A percentile compares a stretch with the other conserved stretches of the same genome.
Evolutionary conservation across 805 yeast species (phyloP).

Genomic region (Cyberlindnera suaveolens): DNA sequence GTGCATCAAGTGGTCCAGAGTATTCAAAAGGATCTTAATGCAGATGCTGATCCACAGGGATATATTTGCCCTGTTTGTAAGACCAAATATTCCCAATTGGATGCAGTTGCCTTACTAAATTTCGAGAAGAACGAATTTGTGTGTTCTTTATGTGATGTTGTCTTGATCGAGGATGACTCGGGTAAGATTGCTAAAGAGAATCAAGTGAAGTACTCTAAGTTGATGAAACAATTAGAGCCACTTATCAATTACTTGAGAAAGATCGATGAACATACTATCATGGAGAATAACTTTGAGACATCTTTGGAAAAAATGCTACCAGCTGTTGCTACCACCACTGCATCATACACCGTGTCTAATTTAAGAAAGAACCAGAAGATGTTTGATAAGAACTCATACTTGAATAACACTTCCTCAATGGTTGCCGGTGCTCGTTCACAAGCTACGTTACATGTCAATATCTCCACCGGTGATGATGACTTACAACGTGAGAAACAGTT

Average conservation of each 20-base stretch:
- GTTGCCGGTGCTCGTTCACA: slow-evolving; percentile 59
- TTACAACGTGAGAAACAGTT: slow-evolving; percentile 59
- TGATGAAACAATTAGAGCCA: slow-evolving; percentile 89
- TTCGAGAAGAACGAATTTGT: slow-evolving; percentile 76
- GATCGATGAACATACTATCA: slow-evolving; percentile 72
- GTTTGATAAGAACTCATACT: slow-evolving; percentile 34
- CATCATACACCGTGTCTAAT: slow-evolving; percentile 61
- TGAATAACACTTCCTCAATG: slow-evolving; percentile 35
- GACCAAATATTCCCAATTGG: slow-evolving; percentile 75
- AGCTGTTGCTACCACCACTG: slow-evolving; percentile 62
- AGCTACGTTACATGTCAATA: slow-evolving; percentile 85
- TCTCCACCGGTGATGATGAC: slow-evolving; percentile 71
- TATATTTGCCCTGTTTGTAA: slow-evolving; percentile 85
- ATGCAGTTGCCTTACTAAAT: slow-evolving; percentile 76
- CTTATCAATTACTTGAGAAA: slow-evolving; percentile 76
- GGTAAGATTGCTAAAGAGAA: slow-evolving; percentile 74
- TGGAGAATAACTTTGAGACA: slow-evolving; percentile 85
- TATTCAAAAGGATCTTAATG: slow-evolving; percentile 77
- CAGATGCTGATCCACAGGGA: slow-evolving; percentile 88
- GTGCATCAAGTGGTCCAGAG: slow-evolving; percentile 78
- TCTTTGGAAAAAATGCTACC: slow-evolving; percentile 81
- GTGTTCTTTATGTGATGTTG: slow-evolving; percentile 78
- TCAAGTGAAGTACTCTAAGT: slow-evolving; percentile 72
- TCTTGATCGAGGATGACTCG: slow-evolving; percentile 81
- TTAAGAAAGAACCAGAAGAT: slow-evolving; percentile 34